A percentile compares a stretch with the other conserved stretches of the same genome.
Evolutionary conservation across 495 filamentous ascomycete genomes (phyloP).

Genomic region (Talaromyces borbonicus): DNA sequence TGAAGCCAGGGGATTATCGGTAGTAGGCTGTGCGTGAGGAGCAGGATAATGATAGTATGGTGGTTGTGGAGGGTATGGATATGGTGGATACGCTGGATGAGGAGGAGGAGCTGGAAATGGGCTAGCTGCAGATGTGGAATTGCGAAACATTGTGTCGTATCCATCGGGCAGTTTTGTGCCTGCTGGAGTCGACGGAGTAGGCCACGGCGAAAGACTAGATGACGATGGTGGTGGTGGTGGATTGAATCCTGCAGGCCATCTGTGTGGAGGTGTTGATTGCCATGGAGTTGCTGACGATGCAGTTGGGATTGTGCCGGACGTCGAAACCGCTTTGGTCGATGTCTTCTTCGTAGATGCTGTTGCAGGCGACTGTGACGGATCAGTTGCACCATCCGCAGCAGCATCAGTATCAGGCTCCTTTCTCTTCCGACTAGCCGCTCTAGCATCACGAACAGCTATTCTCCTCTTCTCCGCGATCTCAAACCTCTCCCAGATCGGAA

Average conservation of each 20-base stretch:
- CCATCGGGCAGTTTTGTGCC: constrained; percentile 6
- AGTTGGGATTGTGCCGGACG: neutral
- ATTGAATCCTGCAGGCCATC: constrained; percentile 2
- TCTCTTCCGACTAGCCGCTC: constrained; percentile 26
- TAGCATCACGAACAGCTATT: constrained; percentile 33
- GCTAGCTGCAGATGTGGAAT: too few relatives aligned
- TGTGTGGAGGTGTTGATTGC: neutral
- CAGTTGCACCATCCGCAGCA: neutral
- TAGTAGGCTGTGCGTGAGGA: neutral
- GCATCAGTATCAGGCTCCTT: constrained; percentile 12
- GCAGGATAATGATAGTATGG: neutral
- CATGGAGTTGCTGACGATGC: constrained; percentile 3
- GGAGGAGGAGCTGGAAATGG: constrained; percentile 17
- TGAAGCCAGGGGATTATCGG: constrained; percentile 15
- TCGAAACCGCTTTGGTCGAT: neutral
- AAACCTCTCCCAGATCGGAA: constrained; percentile 35
- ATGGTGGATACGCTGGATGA: constrained; percentile 7
- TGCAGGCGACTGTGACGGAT: neutral
- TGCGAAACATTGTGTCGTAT: constrained; percentile 6
- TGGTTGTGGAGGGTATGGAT: neutral
- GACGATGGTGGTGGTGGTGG: too few relatives aligned
- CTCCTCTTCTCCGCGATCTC: constrained; percentile 29
- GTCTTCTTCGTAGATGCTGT: neutral
- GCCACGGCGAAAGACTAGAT: neutral
- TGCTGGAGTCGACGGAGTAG: neutral